phyloP scores from a whole-genome alignment of 2,329 filamentous ascomycete genomes.

The Dissoconium aciculare region DNA sequence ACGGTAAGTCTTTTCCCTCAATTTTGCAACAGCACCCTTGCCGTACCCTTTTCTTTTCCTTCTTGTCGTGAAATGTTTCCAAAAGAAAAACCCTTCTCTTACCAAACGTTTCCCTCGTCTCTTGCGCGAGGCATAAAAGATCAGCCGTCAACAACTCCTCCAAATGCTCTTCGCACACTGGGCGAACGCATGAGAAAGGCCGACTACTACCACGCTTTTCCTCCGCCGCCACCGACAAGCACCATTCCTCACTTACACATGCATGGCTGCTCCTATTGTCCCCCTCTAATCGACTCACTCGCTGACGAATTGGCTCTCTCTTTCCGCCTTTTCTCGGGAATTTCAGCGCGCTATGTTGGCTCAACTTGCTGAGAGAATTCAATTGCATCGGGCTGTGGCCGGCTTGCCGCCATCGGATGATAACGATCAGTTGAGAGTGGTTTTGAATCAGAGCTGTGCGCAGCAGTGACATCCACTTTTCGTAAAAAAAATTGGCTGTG shows the following conservation, averaged over 20 bases:
- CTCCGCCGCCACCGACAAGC: no score
- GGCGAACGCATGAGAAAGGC: no score
- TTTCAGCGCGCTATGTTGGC: not conserved
- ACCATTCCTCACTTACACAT: no score
- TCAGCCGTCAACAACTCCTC: conserved; percentile 17
- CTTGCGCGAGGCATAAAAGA: conserved; percentile 9
- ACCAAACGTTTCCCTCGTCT: conserved; percentile 1
- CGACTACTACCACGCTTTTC: no score
- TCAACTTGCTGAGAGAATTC: not conserved
- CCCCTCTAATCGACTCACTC: no score
- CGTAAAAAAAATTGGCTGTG: no score
- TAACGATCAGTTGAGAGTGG: not conserved
- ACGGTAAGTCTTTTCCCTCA: conserved; percentile 25
- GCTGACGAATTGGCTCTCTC: no score
- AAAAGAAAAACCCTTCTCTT: not conserved
- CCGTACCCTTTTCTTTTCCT: not conserved
- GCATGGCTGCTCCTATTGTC: no score
- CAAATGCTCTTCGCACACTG: conserved; percentile 17
- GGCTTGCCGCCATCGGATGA: not conserved
- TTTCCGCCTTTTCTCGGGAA: no score
- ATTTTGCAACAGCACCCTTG: conserved; percentile 2
- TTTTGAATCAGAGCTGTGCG: not conserved
- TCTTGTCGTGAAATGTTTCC: not conserved
- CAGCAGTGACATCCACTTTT: not conserved
- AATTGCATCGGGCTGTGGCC: not conserved